Conservation (phyloP, 2,329 filamentous ascomycete genomes). For the Calonectria hongkongensis region DNA sequence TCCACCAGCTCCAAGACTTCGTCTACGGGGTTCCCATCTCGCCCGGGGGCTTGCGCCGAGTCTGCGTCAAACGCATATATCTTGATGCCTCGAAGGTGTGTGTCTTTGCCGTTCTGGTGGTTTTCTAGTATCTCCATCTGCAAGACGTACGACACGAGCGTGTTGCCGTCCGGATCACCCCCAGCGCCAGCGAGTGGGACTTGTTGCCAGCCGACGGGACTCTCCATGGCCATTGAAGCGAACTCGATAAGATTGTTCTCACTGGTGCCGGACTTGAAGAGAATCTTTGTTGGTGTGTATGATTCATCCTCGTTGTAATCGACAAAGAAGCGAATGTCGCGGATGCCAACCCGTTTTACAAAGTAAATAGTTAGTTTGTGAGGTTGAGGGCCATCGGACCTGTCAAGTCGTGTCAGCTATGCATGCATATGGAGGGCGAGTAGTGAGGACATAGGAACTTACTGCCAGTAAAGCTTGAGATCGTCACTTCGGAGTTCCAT, state of each 20-base stretch:
- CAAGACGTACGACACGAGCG: constrained; percentile 90
- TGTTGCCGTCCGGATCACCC: constrained; percentile 79
- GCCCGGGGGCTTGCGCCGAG: constrained; percentile 63
- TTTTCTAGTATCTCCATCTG: constrained; percentile 96
- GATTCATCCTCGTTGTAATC: constrained; percentile 96
- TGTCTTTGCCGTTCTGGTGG: constrained; percentile 99
- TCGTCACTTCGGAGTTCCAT: constrained; percentile 85
- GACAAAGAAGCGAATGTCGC: constrained; percentile 87
- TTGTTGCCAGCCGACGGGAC: constrained; percentile 92
- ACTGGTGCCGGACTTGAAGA: constrained; percentile 91
- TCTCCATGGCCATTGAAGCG: constrained; percentile 84
- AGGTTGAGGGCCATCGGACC: constrained; percentile 89
- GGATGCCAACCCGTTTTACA: constrained; percentile 87
- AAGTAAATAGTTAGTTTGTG: constrained; percentile 91
- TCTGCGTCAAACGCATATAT: constrained; percentile 80
- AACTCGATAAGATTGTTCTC: constrained; percentile 95
- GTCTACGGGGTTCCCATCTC: constrained; percentile 58
- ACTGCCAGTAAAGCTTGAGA: constrained; percentile 87
- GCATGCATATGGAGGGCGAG: background rate
- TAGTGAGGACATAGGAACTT: constrained; percentile 55
- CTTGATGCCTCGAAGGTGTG: constrained; percentile 95
- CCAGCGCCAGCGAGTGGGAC: constrained; percentile 77
- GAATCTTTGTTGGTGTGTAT: constrained; percentile 95
- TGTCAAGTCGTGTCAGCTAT: constrained; percentile 53
- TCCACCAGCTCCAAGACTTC: constrained; percentile 56